Evolutionary conservation across 371 early-diverging fungal genomes (phyloP), one percentile per base, ranked within the genome.

Genomic region (Mortierella sp.): DNA sequence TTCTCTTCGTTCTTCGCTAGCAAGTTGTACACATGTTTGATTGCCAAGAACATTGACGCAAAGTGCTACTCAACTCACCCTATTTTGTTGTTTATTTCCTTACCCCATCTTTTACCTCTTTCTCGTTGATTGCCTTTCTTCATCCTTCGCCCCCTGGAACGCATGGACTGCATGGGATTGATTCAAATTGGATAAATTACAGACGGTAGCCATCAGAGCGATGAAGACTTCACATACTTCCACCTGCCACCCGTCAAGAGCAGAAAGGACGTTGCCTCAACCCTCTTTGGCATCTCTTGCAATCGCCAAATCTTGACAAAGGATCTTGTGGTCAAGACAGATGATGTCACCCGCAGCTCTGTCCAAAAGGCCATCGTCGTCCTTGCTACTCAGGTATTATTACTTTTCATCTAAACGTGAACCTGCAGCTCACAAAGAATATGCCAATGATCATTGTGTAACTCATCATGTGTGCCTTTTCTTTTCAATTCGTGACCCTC

Each of bases 281-380:
- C 96, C 0, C 76, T 96, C 21, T 96, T 96, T 87, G 96, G 96
- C 11, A 91, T 96, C 72, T 95, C 96, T n/a, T 96, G 96, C 81
- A 95, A 95, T 83, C 89, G 96, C 72, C 96, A 96, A 85, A 95
- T 96, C 68, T 90, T 94, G 72, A 86, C 93, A 65, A 93, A 92
- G 72, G 94, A 95, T 82, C 88, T 95, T 29, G 55, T 92, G 46
- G 92, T 92, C 43, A 93, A 92, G 82, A 93, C 95, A 14, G 89
- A 92, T 24, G 97, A 96, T 87, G 91, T 96, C 72, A 96, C 97
- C 8, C 89, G 97, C 41, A 94, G 93, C 8, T 94, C 93, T 70
- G 96, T 96, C 14, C 96, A 96, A 84, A 96, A 96, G 86, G 96
- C 96, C 2, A 93, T 96, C 0, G 95, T 95, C 3, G 93, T 95